Conservation (phyloP, 768 basidiomycete species). For the Mycena kentingensis region DNA sequence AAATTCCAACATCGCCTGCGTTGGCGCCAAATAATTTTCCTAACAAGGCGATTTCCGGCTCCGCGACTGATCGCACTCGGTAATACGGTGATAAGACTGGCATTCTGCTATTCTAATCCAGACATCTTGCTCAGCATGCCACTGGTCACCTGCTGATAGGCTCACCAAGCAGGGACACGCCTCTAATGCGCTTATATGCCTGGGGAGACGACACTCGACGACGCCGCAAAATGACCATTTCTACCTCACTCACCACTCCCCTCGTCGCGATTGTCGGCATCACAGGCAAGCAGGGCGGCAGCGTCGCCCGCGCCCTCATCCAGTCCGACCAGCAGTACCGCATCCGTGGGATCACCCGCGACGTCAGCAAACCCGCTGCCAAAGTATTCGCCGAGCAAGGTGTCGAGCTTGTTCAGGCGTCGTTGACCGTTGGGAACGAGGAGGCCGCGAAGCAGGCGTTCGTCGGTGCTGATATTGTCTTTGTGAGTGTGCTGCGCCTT, state of each 20-base stretch:
- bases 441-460: slow-evolving; percentile 7
- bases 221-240: slow-evolving; percentile 23
- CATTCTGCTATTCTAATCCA: too few relatives aligned
- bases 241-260: slow-evolving; percentile 10
- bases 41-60: too few relatives aligned
- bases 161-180: too few relatives aligned
- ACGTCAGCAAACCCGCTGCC: slow-evolving; percentile 6
- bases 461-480: slow-evolving; percentile 11
- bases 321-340: slow-evolving; percentile 14
- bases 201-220: too few relatives aligned
- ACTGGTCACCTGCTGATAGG: too few relatives aligned
- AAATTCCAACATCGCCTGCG: too few relatives aligned
- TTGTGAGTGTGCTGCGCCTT: neutral
- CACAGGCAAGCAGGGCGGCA: slow-evolving; percentile 11
- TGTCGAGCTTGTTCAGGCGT: slow-evolving; percentile 10
- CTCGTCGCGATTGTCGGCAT: slow-evolving; percentile 14
- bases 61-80: too few relatives aligned
- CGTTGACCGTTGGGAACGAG: slow-evolving; percentile 10
- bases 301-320: slow-evolving; percentile 12
- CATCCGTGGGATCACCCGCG: slow-evolving; percentile 12
- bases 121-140: too few relatives aligned
- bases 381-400: slow-evolving; percentile 11
- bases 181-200: too few relatives aligned
- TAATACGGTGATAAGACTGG: too few relatives aligned
- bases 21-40: too few relatives aligned